phyloP scores from a whole-genome alignment of 2,329 filamentous ascomycete genomes.

The Sarocladium strictum region DNA sequence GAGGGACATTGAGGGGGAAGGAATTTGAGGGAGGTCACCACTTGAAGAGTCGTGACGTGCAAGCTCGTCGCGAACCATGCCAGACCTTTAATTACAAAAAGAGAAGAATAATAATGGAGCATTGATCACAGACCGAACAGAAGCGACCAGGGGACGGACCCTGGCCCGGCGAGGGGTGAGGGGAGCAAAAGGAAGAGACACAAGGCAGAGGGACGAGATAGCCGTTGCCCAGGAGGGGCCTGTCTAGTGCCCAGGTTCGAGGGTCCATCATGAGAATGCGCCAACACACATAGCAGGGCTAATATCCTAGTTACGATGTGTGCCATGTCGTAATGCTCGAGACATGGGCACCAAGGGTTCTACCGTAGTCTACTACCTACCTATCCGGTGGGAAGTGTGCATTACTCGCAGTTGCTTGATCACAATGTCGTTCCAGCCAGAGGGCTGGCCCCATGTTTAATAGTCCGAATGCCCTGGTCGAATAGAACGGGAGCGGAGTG shows the following conservation, averaged over 20 bases:
- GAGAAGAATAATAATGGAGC: constrained; percentile 9
- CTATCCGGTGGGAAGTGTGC: neutral
- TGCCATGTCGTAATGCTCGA: constrained; percentile 6
- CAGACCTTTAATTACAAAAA: constrained; percentile 6
- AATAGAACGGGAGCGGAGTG: neutral
- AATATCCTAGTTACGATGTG: constrained; percentile 3
- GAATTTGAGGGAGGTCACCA: neutral
- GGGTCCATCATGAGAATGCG: constrained; percentile 1
- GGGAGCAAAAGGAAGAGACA: constrained; percentile 9
- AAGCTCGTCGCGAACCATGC: constrained; percentile 6
- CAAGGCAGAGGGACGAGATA: constrained; percentile 3
- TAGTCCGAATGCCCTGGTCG: neutral
- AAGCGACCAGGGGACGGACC: constrained; percentile 7
- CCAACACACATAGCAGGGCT: constrained; percentile 5
- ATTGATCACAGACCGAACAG: constrained; percentile 1
- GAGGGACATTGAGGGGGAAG: neutral
- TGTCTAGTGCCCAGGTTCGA: constrained; percentile 1
- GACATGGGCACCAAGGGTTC: neutral
- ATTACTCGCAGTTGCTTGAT: constrained; percentile 3
- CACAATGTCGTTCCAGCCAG: neutral
- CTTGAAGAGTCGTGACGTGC: constrained; percentile 8
- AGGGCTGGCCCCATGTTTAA: neutral
- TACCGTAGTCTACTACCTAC: no score
- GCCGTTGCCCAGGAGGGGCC: constrained; percentile 6
- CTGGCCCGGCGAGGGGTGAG: constrained; percentile 9